Conservation (phyloP, 176 grass and related monocot genomes). For the Musa beccarii region DNA sequence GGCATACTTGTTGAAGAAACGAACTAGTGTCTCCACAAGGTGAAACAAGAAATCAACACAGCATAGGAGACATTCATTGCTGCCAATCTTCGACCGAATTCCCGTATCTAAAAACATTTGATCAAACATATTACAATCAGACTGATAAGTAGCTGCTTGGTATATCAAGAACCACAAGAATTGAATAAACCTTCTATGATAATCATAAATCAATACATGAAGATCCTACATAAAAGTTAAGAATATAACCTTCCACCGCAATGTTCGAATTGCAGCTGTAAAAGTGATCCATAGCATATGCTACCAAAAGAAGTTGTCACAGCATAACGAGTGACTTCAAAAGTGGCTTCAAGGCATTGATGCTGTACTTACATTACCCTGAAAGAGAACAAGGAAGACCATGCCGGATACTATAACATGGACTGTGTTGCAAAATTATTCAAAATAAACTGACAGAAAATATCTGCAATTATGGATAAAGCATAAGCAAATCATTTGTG, state of each 20-base stretch:
- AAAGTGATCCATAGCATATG: conserved; percentile 98
- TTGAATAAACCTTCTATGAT: neutral
- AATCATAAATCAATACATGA: conserved; percentile 5
- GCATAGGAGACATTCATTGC: conserved; percentile 88
- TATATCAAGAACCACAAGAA: neutral
- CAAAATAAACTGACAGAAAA: conserved; percentile 94
- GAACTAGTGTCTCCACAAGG: conserved; percentile 88
- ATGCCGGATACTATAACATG: conserved; percentile 97
- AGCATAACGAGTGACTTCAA: conserved; percentile 69
- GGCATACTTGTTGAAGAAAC: conserved; percentile 99
- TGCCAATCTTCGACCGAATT: conserved; percentile 86
- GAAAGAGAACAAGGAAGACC: conserved; percentile 95
- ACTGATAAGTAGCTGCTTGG: neutral
- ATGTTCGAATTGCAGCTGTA: conserved; percentile 89
- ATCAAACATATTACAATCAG: conserved; percentile 4
- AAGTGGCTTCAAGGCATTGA: conserved; percentile 87
- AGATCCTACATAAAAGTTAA: neutral
- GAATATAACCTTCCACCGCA: conserved; percentile 80
- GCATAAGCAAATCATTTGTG: neutral
- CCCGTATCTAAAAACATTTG: conserved; percentile 56
- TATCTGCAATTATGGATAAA: conserved; percentile 37
- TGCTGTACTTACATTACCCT: conserved; percentile 53
- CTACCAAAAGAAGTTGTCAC: conserved; percentile 91
- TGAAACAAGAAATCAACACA: conserved; percentile 98
- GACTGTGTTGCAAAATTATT: conserved; percentile 92